Conservation (phyloP, 352 stramenopile species). For the Phytophthora kernoviae region DNA sequence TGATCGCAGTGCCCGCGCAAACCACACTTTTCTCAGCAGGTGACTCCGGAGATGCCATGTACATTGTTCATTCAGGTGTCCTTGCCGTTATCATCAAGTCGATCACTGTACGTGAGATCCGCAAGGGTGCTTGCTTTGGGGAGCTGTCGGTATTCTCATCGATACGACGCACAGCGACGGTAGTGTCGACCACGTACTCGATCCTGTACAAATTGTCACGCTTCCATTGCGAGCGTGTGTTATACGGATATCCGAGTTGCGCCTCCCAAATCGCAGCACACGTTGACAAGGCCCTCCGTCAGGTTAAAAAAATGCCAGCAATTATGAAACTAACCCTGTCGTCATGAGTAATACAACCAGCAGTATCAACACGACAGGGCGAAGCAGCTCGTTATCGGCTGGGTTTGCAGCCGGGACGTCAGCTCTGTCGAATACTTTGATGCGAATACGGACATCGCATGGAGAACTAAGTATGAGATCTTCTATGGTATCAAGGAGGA, state of each 20-base stretch:
- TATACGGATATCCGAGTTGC: slow-evolving; percentile 58
- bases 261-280: slow-evolving; percentile 33
- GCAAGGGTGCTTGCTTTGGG: slow-evolving; percentile 73
- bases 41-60: slow-evolving; percentile 74
- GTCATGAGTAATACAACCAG: neutral
- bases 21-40: slow-evolving; percentile 57
- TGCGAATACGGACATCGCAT: slow-evolving; percentile 18
- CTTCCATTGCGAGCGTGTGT: slow-evolving; percentile 59
- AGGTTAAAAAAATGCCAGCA: slow-evolving; percentile 16
- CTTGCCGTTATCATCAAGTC: slow-evolving; percentile 62
- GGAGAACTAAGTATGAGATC: slow-evolving; percentile 9
- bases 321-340: slow-evolving; percentile 20
- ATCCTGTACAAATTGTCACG: slow-evolving; percentile 74
- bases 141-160: slow-evolving; percentile 76
- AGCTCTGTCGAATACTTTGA: slow-evolving; percentile 27
- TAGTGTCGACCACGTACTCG: slow-evolving; percentile 67
- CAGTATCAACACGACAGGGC: slow-evolving; percentile 1
- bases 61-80: slow-evolving; percentile 75
- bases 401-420: slow-evolving; percentile 23
- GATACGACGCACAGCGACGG: slow-evolving; percentile 52
- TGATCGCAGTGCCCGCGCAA: slow-evolving; percentile 62
- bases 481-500: slow-evolving; percentile 1
- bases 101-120: slow-evolving; percentile 68
- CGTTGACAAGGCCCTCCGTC: slow-evolving; percentile 19
- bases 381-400: slow-evolving; percentile 20